Percentiles rank a stretch among this genome's conserved stretches.
phyloP scores from a whole-genome alignment of 345 rosid species.

The Populus euphratica region DNA sequence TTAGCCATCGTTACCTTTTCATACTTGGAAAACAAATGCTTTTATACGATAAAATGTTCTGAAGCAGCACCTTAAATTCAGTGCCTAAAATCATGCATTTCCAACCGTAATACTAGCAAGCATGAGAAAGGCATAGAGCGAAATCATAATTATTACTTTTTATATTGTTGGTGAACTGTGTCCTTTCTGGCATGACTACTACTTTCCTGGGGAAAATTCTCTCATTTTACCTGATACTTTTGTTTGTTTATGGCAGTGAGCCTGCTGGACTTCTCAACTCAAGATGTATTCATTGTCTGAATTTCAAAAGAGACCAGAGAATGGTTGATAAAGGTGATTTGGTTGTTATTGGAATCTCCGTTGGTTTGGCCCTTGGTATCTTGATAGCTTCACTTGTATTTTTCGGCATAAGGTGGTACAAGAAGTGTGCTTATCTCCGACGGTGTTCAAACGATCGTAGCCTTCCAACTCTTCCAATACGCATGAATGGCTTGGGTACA shows the following conservation, averaged over 20 bases:
- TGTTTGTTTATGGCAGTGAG: slow-evolving; percentile 16
- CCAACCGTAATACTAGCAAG: neutral
- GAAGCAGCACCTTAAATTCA: neutral
- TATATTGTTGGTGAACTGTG: neutral
- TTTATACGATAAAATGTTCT: neutral
- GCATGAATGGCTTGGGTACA: slow-evolving; percentile 58
- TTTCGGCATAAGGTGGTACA: slow-evolving; percentile 63
- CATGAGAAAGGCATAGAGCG: neutral
- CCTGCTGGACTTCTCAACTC: slow-evolving; percentile 29
- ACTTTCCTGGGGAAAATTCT: neutral
- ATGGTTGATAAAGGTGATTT: slow-evolving; percentile 53
- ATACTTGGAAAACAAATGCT: neutral
- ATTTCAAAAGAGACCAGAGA: slow-evolving; percentile 36
- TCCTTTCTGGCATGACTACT: neutral
- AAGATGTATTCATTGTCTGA: slow-evolving; percentile 45
- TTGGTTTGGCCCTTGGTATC: slow-evolving; percentile 71
- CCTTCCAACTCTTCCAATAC: slow-evolving; percentile 58
- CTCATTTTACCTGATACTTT: neutral
- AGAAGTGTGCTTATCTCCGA: slow-evolving; percentile 44
- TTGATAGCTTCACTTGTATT: slow-evolving; percentile 63
- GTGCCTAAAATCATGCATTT: neutral
- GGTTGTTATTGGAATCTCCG: slow-evolving; percentile 62
- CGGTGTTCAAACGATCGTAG: slow-evolving; percentile 53
- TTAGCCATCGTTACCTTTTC: neutral
- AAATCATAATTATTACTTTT: neutral